Conservation (phyloP, 352 stramenopile species). For the Hyaloperonospora brassicae region DNA sequence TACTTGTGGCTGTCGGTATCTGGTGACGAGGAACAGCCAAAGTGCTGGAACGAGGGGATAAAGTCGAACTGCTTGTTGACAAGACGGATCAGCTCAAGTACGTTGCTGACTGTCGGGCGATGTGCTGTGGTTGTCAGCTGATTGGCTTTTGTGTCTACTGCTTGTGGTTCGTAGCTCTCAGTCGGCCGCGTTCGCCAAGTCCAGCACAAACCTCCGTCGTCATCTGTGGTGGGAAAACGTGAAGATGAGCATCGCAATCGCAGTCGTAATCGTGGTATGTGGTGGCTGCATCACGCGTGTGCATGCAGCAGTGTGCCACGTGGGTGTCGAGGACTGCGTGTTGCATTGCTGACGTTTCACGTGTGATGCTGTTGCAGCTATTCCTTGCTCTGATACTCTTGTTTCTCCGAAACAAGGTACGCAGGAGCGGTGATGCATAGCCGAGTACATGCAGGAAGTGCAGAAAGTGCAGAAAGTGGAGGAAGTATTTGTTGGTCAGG, state of each 20-base stretch:
- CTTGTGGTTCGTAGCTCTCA: slow-evolving; percentile 41
- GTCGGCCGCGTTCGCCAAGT: slow-evolving; percentile 73
- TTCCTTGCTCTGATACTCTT: slow-evolving; percentile 43
- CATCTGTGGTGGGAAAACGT: slow-evolving; percentile 84
- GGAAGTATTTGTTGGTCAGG: no score
- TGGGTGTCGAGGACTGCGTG: not conserved
- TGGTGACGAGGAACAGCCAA: slow-evolving; percentile 35
- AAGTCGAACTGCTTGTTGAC: slow-evolving; percentile 83
- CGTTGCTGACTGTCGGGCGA: not conserved
- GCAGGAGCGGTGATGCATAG: slow-evolving; percentile 27
- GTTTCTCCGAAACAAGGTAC: slow-evolving; percentile 47
- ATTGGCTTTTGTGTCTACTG: not conserved
- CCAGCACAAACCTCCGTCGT: slow-evolving; percentile 69
- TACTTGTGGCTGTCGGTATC: not conserved
- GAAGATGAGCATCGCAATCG: slow-evolving; percentile 82
- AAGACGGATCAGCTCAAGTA: slow-evolving; percentile 85
- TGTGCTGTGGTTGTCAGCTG: not conserved
- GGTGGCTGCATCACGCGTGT: not conserved
- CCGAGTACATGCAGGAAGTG: slow-evolving; percentile 2
- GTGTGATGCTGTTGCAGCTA: slow-evolving; percentile 18
- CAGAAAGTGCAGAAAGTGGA: no score
- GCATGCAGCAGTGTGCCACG: no score
- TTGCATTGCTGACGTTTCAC: slow-evolving; percentile 1
- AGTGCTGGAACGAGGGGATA: slow-evolving; percentile 78
- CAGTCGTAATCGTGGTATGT: slow-evolving; percentile 57